These are phyloP conservation scores for Candolleomyces efflorescens DNA, from an alignment of 768 basidiomycete genomes.

Conservation along the genomic window DNA sequence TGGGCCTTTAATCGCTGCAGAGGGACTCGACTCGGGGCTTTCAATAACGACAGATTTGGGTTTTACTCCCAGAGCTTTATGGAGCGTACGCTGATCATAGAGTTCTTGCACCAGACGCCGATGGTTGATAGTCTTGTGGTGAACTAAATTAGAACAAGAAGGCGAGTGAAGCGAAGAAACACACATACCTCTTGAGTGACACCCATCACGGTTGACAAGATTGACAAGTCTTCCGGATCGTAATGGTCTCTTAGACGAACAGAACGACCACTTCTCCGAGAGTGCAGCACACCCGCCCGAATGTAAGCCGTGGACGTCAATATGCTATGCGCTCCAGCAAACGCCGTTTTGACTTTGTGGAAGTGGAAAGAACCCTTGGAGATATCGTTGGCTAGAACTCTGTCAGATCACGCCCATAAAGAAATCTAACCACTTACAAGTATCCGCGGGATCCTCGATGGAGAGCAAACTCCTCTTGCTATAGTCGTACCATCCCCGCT, in stretches of 20 bases:
- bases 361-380: slow-evolving; percentile 86
- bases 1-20: background rate
- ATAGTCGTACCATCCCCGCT: slow-evolving; percentile 76
- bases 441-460: slow-evolving; percentile 93
- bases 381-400: slow-evolving; percentile 79
- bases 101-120: slow-evolving; percentile 66
- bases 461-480: slow-evolving; percentile 57
- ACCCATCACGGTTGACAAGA: slow-evolving; percentile 75
- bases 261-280: slow-evolving; percentile 49
- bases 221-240: slow-evolving; percentile 66
- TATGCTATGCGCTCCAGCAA: slow-evolving; percentile 78
- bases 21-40: background rate
- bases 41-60: slow-evolving; percentile 16
- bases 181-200: slow-evolving; percentile 72
- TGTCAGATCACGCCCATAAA: background rate
- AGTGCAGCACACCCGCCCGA: slow-evolving; percentile 56
- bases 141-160: background rate
- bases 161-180: background rate
- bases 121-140: slow-evolving; percentile 65
- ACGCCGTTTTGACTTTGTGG: slow-evolving; percentile 71
- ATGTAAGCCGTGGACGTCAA: slow-evolving; percentile 72
- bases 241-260: slow-evolving; percentile 37
- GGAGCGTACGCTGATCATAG: slow-evolving; percentile 55
- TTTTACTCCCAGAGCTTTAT: slow-evolving; percentile 50
- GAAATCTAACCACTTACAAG: slow-evolving; percentile 48